These are phyloP conservation scores for Prunus armeniaca DNA, from an alignment of 306 rosid species.

Conservation along the genomic window DNA sequence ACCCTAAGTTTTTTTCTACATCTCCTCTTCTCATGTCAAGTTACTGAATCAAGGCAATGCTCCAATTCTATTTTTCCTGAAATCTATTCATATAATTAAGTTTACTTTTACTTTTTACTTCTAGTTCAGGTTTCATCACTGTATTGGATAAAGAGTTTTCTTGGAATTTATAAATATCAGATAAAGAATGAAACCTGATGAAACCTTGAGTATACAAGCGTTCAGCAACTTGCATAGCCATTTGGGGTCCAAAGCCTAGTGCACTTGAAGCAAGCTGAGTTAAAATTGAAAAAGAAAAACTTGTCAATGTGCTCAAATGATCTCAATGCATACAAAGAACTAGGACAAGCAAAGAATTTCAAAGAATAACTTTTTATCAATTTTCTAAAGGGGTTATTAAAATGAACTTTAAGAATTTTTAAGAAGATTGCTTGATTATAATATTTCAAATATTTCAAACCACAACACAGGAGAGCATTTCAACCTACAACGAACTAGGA, in stretches of 20 bases:
- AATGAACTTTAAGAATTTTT: not conserved
- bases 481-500: not conserved
- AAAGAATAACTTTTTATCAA: not conserved
- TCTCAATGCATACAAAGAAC: conserved; percentile 12
- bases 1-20: not conserved
- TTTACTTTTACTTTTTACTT: not conserved
- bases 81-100: not conserved
- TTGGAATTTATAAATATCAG: conserved; percentile 13
- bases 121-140: not conserved
- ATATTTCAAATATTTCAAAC: not conserved
- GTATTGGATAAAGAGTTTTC: not conserved
- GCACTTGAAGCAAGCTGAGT: conserved; percentile 94
- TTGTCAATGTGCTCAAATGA: not conserved
- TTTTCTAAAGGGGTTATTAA: not conserved
- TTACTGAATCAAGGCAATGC: not conserved
- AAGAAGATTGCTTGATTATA: not conserved
- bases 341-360: not conserved
- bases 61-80: not conserved
- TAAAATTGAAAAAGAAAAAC: not conserved
- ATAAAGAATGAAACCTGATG: conserved; percentile 23
- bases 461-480: not conserved
- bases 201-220: conserved; percentile 94
- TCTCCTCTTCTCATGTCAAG: not conserved
- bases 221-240: no score
- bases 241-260: no score